These are phyloP conservation scores for Hericium coralloides DNA, from an alignment of 768 basidiomycete genomes.

Conservation along the genomic window DNA sequence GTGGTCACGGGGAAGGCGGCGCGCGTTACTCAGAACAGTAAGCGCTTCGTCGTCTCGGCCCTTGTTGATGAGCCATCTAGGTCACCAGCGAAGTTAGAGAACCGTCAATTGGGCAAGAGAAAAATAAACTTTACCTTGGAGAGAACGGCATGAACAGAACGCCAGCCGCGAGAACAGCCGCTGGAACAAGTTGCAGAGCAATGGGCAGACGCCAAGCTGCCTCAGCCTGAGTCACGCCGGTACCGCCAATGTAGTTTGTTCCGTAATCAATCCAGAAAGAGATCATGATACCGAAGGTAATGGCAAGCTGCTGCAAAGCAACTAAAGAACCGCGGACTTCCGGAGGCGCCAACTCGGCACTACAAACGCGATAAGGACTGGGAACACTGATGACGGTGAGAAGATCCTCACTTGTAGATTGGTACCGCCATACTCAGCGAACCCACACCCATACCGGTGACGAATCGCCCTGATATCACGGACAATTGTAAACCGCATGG, in stretches of 20 bases:
- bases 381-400: background rate
- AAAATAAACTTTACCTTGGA: constrained; percentile 37
- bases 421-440: constrained; percentile 80
- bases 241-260: constrained; percentile 68
- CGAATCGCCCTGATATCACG: constrained; percentile 38
- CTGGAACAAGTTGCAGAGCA: constrained; percentile 67
- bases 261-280: constrained; percentile 40
- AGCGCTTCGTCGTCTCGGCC: constrained; percentile 72
- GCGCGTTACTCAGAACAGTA: constrained; percentile 49
- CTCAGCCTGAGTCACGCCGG: constrained; percentile 43
- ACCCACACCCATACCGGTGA: constrained; percentile 77
- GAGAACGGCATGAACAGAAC: constrained; percentile 76
- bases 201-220: constrained; percentile 74
- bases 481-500: background rate
- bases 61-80: constrained; percentile 68
- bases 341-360: constrained; percentile 59
- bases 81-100: background rate
- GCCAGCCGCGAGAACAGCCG: constrained; percentile 58
- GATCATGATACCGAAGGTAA: constrained; percentile 73
- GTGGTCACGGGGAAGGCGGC: constrained; percentile 43
- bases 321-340: constrained; percentile 78
- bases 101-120: background rate
- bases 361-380: constrained; percentile 2
- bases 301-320: constrained; percentile 74
- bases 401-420: constrained; percentile 45